Base-by-base conservation (phyloP, 1,284 basidiomycete species). In the Rhodotorula sp. region DNA sequence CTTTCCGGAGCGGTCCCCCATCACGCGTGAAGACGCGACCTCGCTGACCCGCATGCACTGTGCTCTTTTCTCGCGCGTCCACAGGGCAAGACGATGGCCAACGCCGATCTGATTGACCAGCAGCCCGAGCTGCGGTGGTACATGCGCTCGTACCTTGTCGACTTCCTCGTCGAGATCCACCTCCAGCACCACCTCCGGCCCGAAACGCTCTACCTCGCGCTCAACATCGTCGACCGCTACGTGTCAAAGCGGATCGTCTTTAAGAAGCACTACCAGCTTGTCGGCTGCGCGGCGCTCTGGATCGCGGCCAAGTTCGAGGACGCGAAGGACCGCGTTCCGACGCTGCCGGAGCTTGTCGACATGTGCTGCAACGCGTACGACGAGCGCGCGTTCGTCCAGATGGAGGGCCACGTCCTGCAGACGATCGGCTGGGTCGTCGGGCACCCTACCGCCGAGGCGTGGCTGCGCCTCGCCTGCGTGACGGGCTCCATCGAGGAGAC, bases 241-340 rank as follows among this genome's bases (percentile, higher is more conserved):
- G 93, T 99, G 41, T 98, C 97, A 64, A 94, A 95, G 78, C 92
- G 97, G 58, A 91, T 99, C 77, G 97, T 99, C 67, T 98, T 94
- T 85, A 94, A 95, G 85, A 97, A 97, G 83, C 97, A 99, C 84
- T 99, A 98, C 82, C 97, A 99, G 81, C 91, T 99, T 64, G 96
- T 99, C 65, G 97, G 97, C 46, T 99, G 97, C 66, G 93, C 96
- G 22, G 94, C 97, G 32, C 87, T 99, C 9, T 96, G 96, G 94
- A 98, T 99, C 78, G 97, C 97, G 10, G 92, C 97, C 79, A 99
- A 99, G 84, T 99, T 97, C 79, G 97, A 99, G 83, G 97, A 99
- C 81, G 91, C 95, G 55, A 99, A 99, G 84, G 96, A 99, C 81
- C 92, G 94, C 72, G 94, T 99, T 3, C 97, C 97, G 19, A 91